Conservation (phyloP, 306 rosid species). For the Echinosophora koreensis region DNA sequence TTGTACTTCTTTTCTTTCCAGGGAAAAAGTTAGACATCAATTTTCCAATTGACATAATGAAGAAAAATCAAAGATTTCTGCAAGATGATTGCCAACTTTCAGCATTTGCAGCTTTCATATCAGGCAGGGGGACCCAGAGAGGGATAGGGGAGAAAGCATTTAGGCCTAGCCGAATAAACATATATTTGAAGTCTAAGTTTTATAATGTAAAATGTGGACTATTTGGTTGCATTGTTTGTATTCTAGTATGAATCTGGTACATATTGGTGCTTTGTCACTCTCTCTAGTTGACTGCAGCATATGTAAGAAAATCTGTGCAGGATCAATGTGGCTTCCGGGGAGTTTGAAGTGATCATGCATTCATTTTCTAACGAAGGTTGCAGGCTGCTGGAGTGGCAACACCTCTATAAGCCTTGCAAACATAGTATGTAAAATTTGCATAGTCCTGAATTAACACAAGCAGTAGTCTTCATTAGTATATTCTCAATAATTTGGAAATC, state of each 20-base stretch:
- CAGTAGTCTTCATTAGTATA: slow-evolving; percentile 13
- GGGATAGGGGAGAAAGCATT: too few species aligned
- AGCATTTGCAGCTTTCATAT: not conserved
- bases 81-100: not conserved
- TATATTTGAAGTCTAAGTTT: slow-evolving; percentile 5
- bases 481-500: slow-evolving; percentile 7
- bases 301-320: slow-evolving; percentile 12
- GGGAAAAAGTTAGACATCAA: not conserved
- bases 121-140: not conserved
- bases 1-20: too few species aligned
- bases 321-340: not conserved
- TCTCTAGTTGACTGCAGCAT: not conserved
- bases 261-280: not conserved
- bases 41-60: not conserved
- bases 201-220: not conserved
- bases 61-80: not conserved
- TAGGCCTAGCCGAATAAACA: not conserved
- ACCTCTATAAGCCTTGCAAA: slow-evolving; percentile 57
- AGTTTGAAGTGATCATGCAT: not conserved
- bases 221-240: slow-evolving; percentile 8
- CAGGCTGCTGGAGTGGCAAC: slow-evolving; percentile 43
- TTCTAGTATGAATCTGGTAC: not conserved
- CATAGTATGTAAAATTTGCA: slow-evolving; percentile 46
- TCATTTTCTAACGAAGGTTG: slow-evolving; percentile 14
- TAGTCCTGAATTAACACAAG: slow-evolving; percentile 54